These are phyloP conservation scores for Jatropha podagrica DNA, from an alignment of 441 rosid species.

Conservation along the genomic window DNA sequence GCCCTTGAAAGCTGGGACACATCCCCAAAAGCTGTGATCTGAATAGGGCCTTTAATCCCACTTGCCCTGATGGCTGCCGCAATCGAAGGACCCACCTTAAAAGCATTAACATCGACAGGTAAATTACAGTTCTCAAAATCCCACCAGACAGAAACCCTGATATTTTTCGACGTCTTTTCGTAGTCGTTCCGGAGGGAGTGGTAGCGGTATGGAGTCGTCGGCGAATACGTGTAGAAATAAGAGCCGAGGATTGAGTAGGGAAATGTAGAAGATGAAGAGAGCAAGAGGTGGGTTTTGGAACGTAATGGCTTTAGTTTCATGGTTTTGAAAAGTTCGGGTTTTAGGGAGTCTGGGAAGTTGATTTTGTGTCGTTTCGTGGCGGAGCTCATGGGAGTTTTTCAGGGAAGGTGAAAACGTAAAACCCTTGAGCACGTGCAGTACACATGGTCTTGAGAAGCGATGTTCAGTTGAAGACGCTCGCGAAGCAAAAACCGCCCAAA, in stretches of 20 bases:
- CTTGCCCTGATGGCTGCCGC: conserved; percentile 61
- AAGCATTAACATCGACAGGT: conserved; percentile 62
- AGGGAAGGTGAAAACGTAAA: too few species aligned
- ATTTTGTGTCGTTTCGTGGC: too few species aligned
- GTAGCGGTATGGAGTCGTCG: conserved; percentile 4
- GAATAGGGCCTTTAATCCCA: conserved; percentile 89
- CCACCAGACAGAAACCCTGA: conserved; percentile 95
- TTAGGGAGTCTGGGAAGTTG: too few species aligned
- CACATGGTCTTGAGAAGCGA: too few species aligned
- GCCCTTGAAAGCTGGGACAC: conserved; percentile 59
- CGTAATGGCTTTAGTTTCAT: conserved; percentile 19
- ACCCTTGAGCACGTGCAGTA: too few species aligned
- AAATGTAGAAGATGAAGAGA: conserved; percentile 6
- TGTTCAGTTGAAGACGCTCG: too few species aligned
- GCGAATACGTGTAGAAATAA: conserved; percentile 40
- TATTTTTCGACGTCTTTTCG: conserved; percentile 51
- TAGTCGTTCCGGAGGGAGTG: conserved; percentile 19
- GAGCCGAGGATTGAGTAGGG: conserved; percentile 34
- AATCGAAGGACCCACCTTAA: conserved; percentile 51
- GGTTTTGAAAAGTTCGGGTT: background rate
- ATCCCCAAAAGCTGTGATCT: conserved; percentile 84
- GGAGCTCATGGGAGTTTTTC: too few species aligned
- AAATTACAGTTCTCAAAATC: conserved; percentile 84
- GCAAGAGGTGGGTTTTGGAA: conserved; percentile 15
- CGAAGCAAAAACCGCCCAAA: too few species aligned